These are phyloP conservation scores for Brassica cretica DNA, from an alignment of 345 rosid species.

Conservation along the genomic window DNA sequence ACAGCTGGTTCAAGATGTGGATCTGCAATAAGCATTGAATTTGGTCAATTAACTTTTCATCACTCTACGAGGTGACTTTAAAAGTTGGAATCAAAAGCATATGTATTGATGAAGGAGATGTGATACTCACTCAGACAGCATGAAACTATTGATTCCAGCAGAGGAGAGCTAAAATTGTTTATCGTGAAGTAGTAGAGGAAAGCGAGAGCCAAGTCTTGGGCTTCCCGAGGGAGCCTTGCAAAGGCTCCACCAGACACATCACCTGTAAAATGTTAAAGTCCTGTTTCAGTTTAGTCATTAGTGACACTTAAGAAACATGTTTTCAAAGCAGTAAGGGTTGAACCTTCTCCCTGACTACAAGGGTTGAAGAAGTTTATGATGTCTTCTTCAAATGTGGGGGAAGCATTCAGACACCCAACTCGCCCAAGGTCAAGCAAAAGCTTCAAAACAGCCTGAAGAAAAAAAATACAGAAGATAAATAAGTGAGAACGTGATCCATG, in stretches of 20 bases:
- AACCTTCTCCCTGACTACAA: constrained; percentile 50
- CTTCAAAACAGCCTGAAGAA: constrained; percentile 60
- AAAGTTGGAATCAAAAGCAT: constrained; percentile 1
- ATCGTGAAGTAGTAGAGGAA: constrained; percentile 62
- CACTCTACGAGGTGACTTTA: constrained; percentile 2
- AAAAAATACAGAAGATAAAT: not conserved
- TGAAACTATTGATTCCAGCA: constrained; percentile 61
- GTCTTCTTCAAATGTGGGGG: constrained; percentile 46
- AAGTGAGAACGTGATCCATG: constrained; percentile 13
- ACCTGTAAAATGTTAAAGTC: constrained; percentile 44
- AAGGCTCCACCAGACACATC: constrained; percentile 65
- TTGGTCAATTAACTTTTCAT: constrained; percentile 11
- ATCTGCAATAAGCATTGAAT: constrained; percentile 48
- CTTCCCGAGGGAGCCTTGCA: constrained; percentile 57
- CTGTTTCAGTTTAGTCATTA: constrained; percentile 16
- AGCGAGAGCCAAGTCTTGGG: constrained; percentile 64
- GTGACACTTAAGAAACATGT: not conserved
- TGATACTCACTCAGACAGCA: constrained; percentile 69
- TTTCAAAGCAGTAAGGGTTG: constrained; percentile 9
- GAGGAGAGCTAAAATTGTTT: constrained; percentile 44
- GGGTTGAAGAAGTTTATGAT: constrained; percentile 59
- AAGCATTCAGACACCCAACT: constrained; percentile 45
- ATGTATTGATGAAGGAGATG: not conserved
- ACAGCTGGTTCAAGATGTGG: constrained; percentile 56
- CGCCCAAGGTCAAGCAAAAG: constrained; percentile 73